A percentile compares a stretch with the other conserved stretches of the same genome.
phyloP scores from a whole-genome alignment of 169 alveolate genomes.

The Babesia microti region DNA sequence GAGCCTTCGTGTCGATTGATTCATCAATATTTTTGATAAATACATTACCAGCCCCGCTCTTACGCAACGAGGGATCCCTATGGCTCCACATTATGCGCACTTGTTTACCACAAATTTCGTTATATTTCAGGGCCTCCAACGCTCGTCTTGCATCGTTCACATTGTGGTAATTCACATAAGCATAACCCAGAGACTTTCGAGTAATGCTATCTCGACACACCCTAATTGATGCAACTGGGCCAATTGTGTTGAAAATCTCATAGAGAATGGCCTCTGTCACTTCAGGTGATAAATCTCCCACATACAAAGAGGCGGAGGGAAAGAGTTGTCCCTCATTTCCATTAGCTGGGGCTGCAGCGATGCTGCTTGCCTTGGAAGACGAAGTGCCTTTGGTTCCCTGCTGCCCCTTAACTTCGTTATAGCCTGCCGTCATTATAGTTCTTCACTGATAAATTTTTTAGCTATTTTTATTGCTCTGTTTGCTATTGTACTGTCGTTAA shows the following conservation, averaged over 20 bases:
- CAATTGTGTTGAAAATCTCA: conserved; percentile 82
- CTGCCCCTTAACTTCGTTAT: too few species aligned
- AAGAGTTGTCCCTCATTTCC: conserved; percentile 24
- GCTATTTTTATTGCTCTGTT: too few species aligned
- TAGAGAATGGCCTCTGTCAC: conserved; percentile 87
- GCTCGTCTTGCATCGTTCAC: conserved; percentile 83
- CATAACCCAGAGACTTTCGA: conserved; percentile 79
- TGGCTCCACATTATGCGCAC: conserved; percentile 86
- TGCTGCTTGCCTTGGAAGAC: too few species aligned
- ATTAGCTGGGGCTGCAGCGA: neutral
- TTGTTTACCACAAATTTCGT: conserved; percentile 82
- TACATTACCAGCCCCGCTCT: conserved; percentile 84
- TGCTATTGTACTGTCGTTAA: too few species aligned
- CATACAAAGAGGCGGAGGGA: conserved; percentile 80
- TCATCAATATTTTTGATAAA: conserved; percentile 87
- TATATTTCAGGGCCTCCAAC: conserved; percentile 80
- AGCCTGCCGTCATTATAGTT: too few species aligned
- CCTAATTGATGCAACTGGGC: conserved; percentile 85
- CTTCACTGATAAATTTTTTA: too few species aligned
- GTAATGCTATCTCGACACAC: conserved; percentile 85
- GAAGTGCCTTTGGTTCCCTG: too few species aligned
- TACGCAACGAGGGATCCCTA: conserved; percentile 83
- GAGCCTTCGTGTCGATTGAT: conserved; percentile 83
- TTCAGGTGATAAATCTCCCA: conserved; percentile 81
- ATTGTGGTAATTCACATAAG: conserved; percentile 82